phyloP scores from a whole-genome alignment of 2,329 filamentous ascomycete genomes.

The Escovopsis weberi region DNA sequence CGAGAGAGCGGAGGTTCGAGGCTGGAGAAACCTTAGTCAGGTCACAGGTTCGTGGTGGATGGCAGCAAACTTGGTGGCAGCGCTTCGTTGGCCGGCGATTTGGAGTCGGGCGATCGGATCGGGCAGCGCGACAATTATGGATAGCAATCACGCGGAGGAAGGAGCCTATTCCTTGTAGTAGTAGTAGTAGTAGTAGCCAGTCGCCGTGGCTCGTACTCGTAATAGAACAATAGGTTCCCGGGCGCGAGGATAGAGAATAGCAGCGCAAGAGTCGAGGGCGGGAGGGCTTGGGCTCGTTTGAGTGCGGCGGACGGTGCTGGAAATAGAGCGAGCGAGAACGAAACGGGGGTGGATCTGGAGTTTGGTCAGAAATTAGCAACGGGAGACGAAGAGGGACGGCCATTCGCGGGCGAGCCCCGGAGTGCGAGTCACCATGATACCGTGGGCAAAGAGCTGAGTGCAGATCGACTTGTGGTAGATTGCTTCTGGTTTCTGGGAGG shows the following conservation, averaged over 20 bases:
- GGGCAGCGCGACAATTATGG: background rate
- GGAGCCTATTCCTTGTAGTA: no score
- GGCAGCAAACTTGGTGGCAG: background rate
- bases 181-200: no score
- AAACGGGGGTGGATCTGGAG: background rate
- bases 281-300: no score
- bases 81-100: background rate
- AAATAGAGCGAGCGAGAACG: slow-evolving; percentile 1
- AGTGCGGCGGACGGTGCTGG: background rate
- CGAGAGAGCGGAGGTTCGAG: background rate
- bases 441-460: no score
- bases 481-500: no score
- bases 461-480: no score
- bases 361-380: slow-evolving; percentile 5
- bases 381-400: background rate
- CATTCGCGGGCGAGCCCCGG: no score
- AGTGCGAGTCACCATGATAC: no score
- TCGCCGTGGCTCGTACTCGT: no score
- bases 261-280: slow-evolving; percentile 1
- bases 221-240: no score
- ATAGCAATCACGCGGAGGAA: no score
- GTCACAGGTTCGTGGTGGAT: background rate
- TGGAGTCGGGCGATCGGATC: background rate
- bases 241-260: background rate
- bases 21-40: slow-evolving; percentile 4